Conservation (phyloP, 257 asterid genomes). For the Cordia subcordata region DNA sequence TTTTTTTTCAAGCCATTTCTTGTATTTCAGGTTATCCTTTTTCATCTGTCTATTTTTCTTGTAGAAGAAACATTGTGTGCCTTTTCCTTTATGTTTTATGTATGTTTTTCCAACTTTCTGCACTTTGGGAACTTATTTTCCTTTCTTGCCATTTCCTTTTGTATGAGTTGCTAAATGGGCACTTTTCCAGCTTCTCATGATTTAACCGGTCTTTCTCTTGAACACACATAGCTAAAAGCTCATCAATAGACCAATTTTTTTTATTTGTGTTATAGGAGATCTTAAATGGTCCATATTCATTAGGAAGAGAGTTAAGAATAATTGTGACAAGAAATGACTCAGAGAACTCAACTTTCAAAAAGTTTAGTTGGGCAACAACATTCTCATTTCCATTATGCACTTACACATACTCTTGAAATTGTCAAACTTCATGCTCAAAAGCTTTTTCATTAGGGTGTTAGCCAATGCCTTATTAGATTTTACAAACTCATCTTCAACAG, state of each 20-base stretch:
- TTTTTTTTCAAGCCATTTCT: constrained; percentile 11
- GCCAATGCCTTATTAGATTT: neutral
- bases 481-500: neutral
- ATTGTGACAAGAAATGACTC: neutral
- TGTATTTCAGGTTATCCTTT: neutral
- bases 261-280: neutral
- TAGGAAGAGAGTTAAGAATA: neutral
- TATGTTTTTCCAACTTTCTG: too few species aligned
- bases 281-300: neutral
- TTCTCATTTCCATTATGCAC: neutral
- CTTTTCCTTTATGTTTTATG: too few species aligned
- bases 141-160: too few species aligned
- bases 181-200: too few species aligned
- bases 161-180: too few species aligned
- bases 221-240: too few species aligned
- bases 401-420: neutral
- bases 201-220: too few species aligned
- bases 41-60: neutral
- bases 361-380: neutral
- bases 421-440: neutral
- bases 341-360: neutral
- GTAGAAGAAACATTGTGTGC: neutral
- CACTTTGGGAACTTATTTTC: too few species aligned
- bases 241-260: too few species aligned
- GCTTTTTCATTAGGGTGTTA: neutral